phyloP scores from a whole-genome alignment of 352 stramenopile genomes.

The Phytophthora megakarya region DNA sequence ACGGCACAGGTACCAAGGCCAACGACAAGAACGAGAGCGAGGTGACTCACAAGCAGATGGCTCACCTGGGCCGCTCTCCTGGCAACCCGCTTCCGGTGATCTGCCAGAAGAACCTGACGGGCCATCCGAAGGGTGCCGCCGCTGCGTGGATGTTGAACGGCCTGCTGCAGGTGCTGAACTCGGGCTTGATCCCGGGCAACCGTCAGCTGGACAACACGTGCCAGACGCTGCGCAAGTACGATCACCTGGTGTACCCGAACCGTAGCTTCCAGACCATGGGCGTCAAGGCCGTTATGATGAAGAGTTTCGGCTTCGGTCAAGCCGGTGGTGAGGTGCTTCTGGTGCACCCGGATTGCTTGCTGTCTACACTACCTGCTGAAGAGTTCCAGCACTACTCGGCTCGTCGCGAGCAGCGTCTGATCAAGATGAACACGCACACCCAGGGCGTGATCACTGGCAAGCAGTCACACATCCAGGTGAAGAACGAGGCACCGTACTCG shows the following conservation, averaged over 20 bases:
- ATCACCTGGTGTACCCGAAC: slow-evolving; percentile 85
- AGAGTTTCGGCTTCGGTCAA: slow-evolving; percentile 88
- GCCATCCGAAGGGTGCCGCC: slow-evolving; percentile 82
- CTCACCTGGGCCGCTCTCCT: slow-evolving; percentile 71
- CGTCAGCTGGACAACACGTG: slow-evolving; percentile 85
- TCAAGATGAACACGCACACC: slow-evolving; percentile 75
- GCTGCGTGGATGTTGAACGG: slow-evolving; percentile 87
- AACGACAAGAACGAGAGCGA: slow-evolving; percentile 91
- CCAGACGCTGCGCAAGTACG: slow-evolving; percentile 67
- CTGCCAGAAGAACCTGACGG: slow-evolving; percentile 85
- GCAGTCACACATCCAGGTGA: slow-evolving; percentile 77
- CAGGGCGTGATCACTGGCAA: slow-evolving; percentile 84
- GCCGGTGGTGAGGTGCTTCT: slow-evolving; percentile 73
- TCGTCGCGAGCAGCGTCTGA: slow-evolving; percentile 64
- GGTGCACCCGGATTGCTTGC: slow-evolving; percentile 53
- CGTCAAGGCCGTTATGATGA: slow-evolving; percentile 81
- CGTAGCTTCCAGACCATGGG: slow-evolving; percentile 76
- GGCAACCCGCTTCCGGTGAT: slow-evolving; percentile 81
- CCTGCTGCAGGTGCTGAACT: slow-evolving; percentile 79
- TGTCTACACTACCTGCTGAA: slow-evolving; percentile 25
- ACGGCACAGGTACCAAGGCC: slow-evolving; percentile 82
- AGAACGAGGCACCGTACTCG: slow-evolving; percentile 84
- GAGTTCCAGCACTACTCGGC: slow-evolving; percentile 67
- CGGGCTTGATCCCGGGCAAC: slow-evolving; percentile 79
- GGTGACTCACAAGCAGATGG: slow-evolving; percentile 85